phyloP scores from a whole-genome alignment of 495 filamentous ascomycete species.

The Trichocladium antarcticum region DNA sequence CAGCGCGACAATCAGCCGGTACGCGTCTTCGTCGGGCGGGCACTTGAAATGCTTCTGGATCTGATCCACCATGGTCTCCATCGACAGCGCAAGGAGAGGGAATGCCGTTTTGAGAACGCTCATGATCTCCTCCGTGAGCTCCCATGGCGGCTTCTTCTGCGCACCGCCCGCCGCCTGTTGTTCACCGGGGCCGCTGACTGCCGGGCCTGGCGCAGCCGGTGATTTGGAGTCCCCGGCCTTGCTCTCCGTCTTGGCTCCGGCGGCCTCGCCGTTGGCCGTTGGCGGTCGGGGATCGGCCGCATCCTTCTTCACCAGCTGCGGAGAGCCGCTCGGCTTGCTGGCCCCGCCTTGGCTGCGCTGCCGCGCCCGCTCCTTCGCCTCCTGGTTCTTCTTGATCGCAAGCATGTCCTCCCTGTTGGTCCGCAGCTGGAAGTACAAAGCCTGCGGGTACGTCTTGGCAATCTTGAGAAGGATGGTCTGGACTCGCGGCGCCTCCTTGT shows the following conservation, averaged over 20 bases:
- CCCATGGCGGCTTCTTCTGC: slow-evolving; percentile 77
- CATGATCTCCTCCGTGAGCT: slow-evolving; percentile 91
- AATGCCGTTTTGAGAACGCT: slow-evolving; percentile 89
- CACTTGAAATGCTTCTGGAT: slow-evolving; percentile 98
- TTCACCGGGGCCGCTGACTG: slow-evolving; percentile 22
- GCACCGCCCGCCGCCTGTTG: slow-evolving; percentile 17
- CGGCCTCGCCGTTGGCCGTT: slow-evolving; percentile 37
- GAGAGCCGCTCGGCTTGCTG: slow-evolving; percentile 30
- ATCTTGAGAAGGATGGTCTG: slow-evolving; percentile 79
- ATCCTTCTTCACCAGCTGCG: slow-evolving; percentile 40
- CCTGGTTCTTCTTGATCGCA: slow-evolving; percentile 77
- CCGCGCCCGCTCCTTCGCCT: slow-evolving; percentile 49
- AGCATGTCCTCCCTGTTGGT: slow-evolving; percentile 94
- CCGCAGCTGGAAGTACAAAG: slow-evolving; percentile 85
- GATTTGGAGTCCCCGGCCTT: slow-evolving; percentile 33
- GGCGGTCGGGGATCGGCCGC: slow-evolving; percentile 34
- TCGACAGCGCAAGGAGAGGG: slow-evolving; percentile 86
- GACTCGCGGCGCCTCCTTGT: slow-evolving; percentile 80
- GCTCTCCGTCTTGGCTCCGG: slow-evolving; percentile 32
- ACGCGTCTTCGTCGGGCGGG: slow-evolving; percentile 95
- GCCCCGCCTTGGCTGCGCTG: slow-evolving; percentile 8
- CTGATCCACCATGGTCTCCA: slow-evolving; percentile 99
- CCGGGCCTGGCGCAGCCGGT: slow-evolving; percentile 15
- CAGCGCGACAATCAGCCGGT: slow-evolving; percentile 91
- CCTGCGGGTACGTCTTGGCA: slow-evolving; percentile 87